These are phyloP conservation scores for Kwoniella europaea DNA, from an alignment of 768 basidiomycete species.

Conservation along the genomic window DNA sequence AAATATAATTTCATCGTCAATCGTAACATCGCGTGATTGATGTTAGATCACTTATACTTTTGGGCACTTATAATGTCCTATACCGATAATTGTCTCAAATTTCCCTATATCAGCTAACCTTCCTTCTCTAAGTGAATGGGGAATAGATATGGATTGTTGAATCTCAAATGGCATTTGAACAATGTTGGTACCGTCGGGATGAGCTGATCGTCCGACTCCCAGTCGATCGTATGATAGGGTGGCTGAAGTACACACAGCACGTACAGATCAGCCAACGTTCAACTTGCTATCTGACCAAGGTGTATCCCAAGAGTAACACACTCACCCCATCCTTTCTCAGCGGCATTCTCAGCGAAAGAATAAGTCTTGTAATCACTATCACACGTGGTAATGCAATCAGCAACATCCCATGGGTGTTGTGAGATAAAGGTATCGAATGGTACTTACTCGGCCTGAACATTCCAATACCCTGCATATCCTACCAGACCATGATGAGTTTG, in stretches of 20 bases:
- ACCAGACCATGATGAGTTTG: conserved; percentile 25
- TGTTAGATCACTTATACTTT: too few species aligned
- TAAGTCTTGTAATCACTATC: conserved; percentile 22
- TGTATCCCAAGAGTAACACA: background rate
- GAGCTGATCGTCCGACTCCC: conserved; percentile 42
- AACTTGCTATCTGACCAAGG: too few species aligned
- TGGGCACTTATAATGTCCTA: conserved; percentile 35
- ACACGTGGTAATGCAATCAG: background rate
- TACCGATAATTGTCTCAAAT: conserved; percentile 39
- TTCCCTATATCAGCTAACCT: conserved; percentile 22
- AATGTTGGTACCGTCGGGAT: conserved; percentile 42
- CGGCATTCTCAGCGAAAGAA: conserved; percentile 44
- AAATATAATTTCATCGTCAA: background rate
- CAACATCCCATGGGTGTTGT: too few species aligned
- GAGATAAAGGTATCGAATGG: too few species aligned
- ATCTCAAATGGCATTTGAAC: conserved; percentile 46
- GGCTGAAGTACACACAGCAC: conserved; percentile 1
- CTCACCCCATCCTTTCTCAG: conserved; percentile 27
- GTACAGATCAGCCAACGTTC: background rate
- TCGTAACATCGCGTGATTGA: too few species aligned
- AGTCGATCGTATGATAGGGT: conserved; percentile 49
- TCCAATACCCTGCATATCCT: conserved; percentile 8
- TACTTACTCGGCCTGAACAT: conserved; percentile 27
- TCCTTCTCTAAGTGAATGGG: conserved; percentile 29
- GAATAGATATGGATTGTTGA: conserved; percentile 40